A percentile compares a stretch with the other conserved stretches of the same genome.
Conservation (phyloP, 148 eudicot species). For the Pouteria glomerata region DNA sequence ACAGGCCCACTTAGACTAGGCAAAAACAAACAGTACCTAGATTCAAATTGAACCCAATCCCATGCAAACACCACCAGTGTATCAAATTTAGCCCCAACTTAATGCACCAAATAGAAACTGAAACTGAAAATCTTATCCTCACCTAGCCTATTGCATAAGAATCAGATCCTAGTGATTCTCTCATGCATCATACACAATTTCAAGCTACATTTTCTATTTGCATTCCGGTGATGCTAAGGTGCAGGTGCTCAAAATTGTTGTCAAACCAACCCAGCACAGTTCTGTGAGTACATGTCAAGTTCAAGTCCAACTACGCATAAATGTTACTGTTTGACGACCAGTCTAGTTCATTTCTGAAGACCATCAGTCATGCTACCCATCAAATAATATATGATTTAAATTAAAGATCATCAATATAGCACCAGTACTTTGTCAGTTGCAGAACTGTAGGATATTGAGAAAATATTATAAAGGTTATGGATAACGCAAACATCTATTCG, state of each 20-base stretch:
- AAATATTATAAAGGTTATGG: too few species aligned
- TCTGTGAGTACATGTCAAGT: too few species aligned
- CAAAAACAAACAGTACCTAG: background rate
- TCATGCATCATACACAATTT: background rate
- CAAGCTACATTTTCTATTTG: background rate
- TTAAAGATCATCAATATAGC: background rate
- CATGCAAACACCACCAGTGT: background rate
- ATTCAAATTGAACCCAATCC: background rate
- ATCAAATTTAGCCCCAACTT: background rate
- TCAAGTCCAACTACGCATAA: background rate
- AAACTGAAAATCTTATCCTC: too few species aligned
- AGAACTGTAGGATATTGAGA: too few species aligned
- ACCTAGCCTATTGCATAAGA: too few species aligned
- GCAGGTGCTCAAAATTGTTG: background rate
- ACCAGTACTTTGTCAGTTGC: too few species aligned
- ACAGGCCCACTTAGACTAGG: background rate
- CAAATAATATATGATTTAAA: background rate
- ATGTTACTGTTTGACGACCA: background rate
- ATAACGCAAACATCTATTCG: too few species aligned
- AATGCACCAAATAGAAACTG: background rate
- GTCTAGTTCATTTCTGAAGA: background rate
- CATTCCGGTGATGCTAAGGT: background rate
- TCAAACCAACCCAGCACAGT: background rate
- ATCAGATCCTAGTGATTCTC: too few species aligned
- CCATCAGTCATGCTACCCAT: background rate